A percentile compares a stretch with the other conserved stretches of the same genome.
Evolutionary conservation across 768 basidiomycete species (phyloP).

Genomic region (Mrakia hoshinonis): DNA sequence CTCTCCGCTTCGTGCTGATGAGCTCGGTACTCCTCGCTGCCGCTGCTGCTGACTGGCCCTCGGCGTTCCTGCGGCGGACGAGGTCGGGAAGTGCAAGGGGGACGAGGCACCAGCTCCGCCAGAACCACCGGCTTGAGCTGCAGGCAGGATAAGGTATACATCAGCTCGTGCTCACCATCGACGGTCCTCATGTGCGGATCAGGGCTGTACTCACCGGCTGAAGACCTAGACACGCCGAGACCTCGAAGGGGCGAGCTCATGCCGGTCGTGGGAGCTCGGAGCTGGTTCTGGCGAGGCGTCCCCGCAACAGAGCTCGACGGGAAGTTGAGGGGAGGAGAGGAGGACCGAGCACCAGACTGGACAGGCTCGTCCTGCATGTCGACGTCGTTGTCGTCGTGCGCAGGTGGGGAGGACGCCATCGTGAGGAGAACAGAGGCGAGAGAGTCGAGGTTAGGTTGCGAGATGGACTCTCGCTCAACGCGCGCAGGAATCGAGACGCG

Average conservation of each 20-base stretch:
- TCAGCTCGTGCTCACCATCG: neutral
- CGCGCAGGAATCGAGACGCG: neutral
- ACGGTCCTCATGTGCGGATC: too few species aligned
- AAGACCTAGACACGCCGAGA: slow-evolving; percentile 2
- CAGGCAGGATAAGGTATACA: too few species aligned
- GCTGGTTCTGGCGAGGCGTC: slow-evolving; percentile 4
- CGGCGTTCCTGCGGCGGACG: slow-evolving; percentile 8
- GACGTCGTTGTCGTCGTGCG: neutral
- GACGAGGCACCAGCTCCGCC: neutral
- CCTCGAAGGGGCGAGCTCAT: slow-evolving; percentile 29
- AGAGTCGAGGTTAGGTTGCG: neutral
- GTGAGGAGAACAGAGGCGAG: neutral
- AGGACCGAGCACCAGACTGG: neutral
- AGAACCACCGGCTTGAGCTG: neutral
- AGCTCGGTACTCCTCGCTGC: neutral
- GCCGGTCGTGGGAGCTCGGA: slow-evolving; percentile 3
- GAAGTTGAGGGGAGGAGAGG: slow-evolving; percentile 18
- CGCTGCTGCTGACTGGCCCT: neutral
- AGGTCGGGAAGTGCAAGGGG: slow-evolving; percentile 17
- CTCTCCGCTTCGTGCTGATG: slow-evolving; percentile 31
- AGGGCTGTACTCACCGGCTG: slow-evolving; percentile 14
- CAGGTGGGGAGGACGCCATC: slow-evolving; percentile 22
- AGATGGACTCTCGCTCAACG: neutral
- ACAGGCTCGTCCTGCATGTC: neutral
- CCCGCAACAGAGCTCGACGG: slow-evolving; percentile 11